Evolutionary conservation across 495 filamentous ascomycete species (phyloP), one percentile per base, ranked within the genome.

Genomic region (Bacidia gigantensis): DNA sequence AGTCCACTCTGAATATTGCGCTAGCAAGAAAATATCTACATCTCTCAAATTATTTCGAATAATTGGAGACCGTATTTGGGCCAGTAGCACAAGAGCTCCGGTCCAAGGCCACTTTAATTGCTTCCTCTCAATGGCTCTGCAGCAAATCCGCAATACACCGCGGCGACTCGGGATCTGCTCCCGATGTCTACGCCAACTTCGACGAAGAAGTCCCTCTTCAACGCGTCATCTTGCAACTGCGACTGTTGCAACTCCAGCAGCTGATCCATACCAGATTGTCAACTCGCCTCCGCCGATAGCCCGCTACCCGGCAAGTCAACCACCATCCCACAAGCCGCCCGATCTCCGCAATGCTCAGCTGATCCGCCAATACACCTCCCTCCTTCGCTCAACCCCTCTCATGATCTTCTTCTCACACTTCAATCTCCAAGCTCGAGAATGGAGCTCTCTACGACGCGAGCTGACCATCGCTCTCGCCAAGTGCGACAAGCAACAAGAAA

Each of bases 321-420:
- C 89, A 1, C 89, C 89, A 10, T 96, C 87, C 26, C 81, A 92
- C 66, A 83, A 87, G 58, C 83, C 81, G 26, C 78, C 90, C 38
- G 83, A 93, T 58, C 78, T 81, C 62, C 86, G 92, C 56, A 94
- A 96, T 71, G 82, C 90, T n/a, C 90, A 97, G 66, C 82, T 98
- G 42, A 83, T 93, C 57, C 82, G 92, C 46, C 78, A 84, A 66
- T 98, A 98, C 71, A 90, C 89, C 53, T 93, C 93, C 7, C 74
- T 96, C 54, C 79, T 98, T 55, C 87, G 86, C 41, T 89, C 89
- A 35, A 81, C 86, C 17, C 89, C 92, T 43, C 68, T 97, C 22
- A 82, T 95, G 62, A 77, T 98, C 53, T 72, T 97, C 60, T 90
- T 98, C 75, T 90, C 97, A 68, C 92, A 97, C 75, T 95, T 89